Base-by-base conservation (phyloP, 1,284 basidiomycete genomes). In the Trametes versicolor region DNA sequence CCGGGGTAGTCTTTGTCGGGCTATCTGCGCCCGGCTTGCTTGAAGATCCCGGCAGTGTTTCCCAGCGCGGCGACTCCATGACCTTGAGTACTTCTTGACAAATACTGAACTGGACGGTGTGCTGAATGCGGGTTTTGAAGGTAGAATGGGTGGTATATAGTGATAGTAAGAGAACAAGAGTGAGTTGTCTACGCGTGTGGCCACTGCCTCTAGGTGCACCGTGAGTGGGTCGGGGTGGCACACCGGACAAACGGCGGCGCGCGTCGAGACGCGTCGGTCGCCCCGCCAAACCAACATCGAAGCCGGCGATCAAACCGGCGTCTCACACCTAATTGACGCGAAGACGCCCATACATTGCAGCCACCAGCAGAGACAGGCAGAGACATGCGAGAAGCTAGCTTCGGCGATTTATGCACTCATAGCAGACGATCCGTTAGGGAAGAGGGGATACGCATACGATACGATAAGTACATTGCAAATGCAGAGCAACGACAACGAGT, bases 241-340 rank as follows among this genome's bases (percentile, higher is more conserved):
- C 59, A 55, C 29, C 32, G 58, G n/a, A 25, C 21, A 48, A 25
- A 51, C 47, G 19, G 10, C 12, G 19, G 49, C 25, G 23, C 49
- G 25, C 27, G 49, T 50, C 49, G 25, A 48, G 50, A 59, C 47
- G 56, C 48, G 47, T 32, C 55, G 27, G 29, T n/a, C 32, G 23
- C 36, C 52, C 50, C 34, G 50, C 41, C 52, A 57, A 64, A 55
- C 50, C 43, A 64, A 67, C 65, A 63, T 52, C 36, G 17, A 36
- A 41, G 59, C 67, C 48, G 67, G 67, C 63, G 52, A 69, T 69
- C 67, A 69, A 62, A 69, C 67, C 64, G 67, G 67, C 43, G 45
- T 61, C 54, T 29, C 32, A 47, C 2, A 1, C 54, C 25, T 45
- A 45, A 43, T 43, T 4, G n/a, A 43, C 41, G 41, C 41, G 41